Evolutionary conservation across 768 basidiomycete genomes (phyloP), one percentile per base, ranked within the genome.

Genomic region (Neoboletus magnificus): DNA sequence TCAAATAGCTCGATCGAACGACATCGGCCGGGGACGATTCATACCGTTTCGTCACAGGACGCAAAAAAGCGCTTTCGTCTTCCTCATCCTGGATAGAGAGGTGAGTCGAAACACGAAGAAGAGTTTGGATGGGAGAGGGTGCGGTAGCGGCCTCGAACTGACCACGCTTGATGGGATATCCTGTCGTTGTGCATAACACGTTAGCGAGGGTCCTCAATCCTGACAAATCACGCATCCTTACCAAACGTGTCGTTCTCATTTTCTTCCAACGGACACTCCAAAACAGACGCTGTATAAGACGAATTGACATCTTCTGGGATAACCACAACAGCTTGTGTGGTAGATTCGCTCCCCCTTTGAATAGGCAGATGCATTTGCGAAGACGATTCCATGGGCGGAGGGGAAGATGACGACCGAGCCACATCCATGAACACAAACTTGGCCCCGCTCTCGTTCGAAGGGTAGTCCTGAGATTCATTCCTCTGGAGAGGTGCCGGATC

Each of bases 1-100:
- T 90, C 76, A 83, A 73, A 65, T 79, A 85, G 66, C 88, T 90
- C 56, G 77, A 74, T 13, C 80, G 78, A 5, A 75, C 59, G 48
- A 32, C 66, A 33, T 72, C 68, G 6, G 74, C 57, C 7, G 76
- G 70, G 25, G 59, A 41, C 64, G 30, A 59, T 50, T 55, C 67
- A 62, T 50, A 56, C 15, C 68, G 56, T 40, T 51, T 63, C 18
- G 60, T 52, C 56, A 66, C 52, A 5, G 66, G 63, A 25, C 44
- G 55, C 56, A 37, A 20, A 48, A 55, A 40, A 9, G 56, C 48
- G 23, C 13, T 12, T 0, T 56, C 60, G 13, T 58, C 54, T 11
- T 52, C 60, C 2, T 51, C 55, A 7, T 15, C 59, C 12, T 64
- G 35, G 37, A 70, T 62, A 16, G 60, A 63, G 22, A 60, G 48